Conservation (phyloP, 495 filamentous ascomycete species). For the Penicillium paxilli region DNA sequence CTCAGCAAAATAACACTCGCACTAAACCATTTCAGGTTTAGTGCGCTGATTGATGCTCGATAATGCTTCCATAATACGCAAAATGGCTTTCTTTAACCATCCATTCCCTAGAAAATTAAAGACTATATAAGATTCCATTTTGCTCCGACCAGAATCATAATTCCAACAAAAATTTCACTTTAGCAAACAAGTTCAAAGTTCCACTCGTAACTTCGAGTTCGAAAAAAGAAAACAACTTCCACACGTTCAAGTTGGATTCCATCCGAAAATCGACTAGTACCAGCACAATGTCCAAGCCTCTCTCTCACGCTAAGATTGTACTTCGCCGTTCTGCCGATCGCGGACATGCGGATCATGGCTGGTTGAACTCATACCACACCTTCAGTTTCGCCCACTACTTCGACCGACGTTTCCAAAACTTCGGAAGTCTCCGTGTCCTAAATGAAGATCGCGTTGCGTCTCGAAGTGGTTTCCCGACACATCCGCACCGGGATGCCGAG, state of each 20-base stretch:
- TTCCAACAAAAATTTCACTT: too few species aligned
- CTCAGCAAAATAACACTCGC: constrained; percentile 3
- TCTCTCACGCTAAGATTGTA: constrained; percentile 62
- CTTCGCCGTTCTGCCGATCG: constrained; percentile 60
- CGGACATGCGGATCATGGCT: constrained; percentile 75
- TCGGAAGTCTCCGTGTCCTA: constrained; percentile 72
- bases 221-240: too few species aligned
- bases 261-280: too few species aligned
- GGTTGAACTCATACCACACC: constrained; percentile 83
- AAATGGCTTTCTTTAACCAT: neutral
- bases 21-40: constrained; percentile 3
- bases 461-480: constrained; percentile 72
- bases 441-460: constrained; percentile 79
- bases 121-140: neutral
- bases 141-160: neutral
- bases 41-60: neutral
- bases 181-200: too few species aligned
- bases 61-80: constrained; percentile 3
- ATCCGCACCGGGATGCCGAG: constrained; percentile 78
- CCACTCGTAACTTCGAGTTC: too few species aligned
- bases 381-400: constrained; percentile 78
- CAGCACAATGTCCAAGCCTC: constrained; percentile 54
- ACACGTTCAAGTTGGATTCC: neutral
- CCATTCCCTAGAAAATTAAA: neutral
- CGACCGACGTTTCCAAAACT: constrained; percentile 61